Conservation (phyloP, 2,329 filamentous ascomycete species). For the Aspergillus clavatus region DNA sequence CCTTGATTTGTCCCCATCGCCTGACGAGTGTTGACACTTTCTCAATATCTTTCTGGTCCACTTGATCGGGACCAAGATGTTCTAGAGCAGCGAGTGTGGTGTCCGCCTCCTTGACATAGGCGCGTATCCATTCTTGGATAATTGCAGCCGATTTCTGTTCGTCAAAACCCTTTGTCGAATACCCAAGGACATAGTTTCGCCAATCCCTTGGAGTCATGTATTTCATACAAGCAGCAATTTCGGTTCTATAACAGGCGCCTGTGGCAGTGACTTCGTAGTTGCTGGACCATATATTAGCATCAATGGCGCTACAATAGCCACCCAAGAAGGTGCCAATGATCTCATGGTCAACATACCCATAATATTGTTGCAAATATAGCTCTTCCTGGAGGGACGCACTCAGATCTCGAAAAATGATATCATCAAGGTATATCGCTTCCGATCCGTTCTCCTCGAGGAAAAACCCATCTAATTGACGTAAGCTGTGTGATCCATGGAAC, state of each 20-base stretch:
- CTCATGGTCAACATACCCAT: conserved; percentile 32
- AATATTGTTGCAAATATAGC: conserved; percentile 34
- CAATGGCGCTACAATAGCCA: background rate
- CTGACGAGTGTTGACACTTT: conserved; percentile 28
- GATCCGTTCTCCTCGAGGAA: conserved; percentile 37
- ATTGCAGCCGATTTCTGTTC: conserved; percentile 27
- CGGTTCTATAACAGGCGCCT: conserved; percentile 41
- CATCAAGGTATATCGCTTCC: conserved; percentile 40
- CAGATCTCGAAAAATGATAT: conserved; percentile 36
- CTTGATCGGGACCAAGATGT: conserved; percentile 1
- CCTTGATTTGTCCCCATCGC: conserved; percentile 39
- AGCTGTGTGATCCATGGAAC: background rate
- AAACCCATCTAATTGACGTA: conserved; percentile 36
- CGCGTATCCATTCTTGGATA: conserved; percentile 33
- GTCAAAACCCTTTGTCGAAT: conserved; percentile 27
- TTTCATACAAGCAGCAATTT: conserved; percentile 38
- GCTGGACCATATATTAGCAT: conserved; percentile 16
- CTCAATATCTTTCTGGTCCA: conserved; percentile 11
- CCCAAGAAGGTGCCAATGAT: no score
- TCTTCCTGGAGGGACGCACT: conserved; percentile 27
- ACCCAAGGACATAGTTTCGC: conserved; percentile 37
- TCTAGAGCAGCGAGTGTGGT: conserved; percentile 23
- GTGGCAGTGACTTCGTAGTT: conserved; percentile 38
- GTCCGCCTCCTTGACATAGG: conserved; percentile 34
- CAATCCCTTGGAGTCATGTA: conserved; percentile 38